Conservation (phyloP, 106 monocot species). For the Dendrobium chrysotoxum region DNA sequence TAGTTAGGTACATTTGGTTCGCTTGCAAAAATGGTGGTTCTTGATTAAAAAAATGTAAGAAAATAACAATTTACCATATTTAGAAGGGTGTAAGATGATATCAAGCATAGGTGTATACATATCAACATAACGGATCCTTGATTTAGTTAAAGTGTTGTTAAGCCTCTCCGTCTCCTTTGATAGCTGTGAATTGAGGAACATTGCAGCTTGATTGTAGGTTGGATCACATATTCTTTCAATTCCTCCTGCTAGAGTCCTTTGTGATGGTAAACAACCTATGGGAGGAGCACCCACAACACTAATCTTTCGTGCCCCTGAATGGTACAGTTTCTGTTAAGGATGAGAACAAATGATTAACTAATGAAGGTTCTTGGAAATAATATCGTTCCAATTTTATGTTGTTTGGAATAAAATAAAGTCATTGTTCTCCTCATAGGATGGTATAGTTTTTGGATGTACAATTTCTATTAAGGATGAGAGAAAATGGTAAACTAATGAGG, state of each 20-base stretch:
- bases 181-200: slow-evolving; percentile 29
- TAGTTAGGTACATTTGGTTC: neutral
- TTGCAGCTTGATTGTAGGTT: slow-evolving; percentile 38
- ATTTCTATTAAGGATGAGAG: too few species aligned
- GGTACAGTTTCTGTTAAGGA: slow-evolving; percentile 22
- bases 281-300: slow-evolving; percentile 35
- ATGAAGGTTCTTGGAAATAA: neutral
- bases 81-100: slow-evolving; percentile 26
- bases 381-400: neutral
- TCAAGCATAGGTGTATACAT: slow-evolving; percentile 37
- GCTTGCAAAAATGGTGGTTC: neutral
- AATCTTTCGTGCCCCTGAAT: slow-evolving; percentile 33
- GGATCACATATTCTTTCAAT: slow-evolving; percentile 33
- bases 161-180: slow-evolving; percentile 21
- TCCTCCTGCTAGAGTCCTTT: slow-evolving; percentile 47
- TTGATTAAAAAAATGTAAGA: neutral
- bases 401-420: neutral
- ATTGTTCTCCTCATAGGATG: neutral
- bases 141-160: slow-evolving; percentile 10
- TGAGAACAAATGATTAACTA: neutral
- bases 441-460: too few species aligned
- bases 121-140: slow-evolving; percentile 35
- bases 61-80: slow-evolving; percentile 42
- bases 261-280: slow-evolving; percentile 41
- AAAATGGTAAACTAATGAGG: too few species aligned